Conservation (phyloP, 306 rosid genomes). For the Quillaja saponaria region DNA sequence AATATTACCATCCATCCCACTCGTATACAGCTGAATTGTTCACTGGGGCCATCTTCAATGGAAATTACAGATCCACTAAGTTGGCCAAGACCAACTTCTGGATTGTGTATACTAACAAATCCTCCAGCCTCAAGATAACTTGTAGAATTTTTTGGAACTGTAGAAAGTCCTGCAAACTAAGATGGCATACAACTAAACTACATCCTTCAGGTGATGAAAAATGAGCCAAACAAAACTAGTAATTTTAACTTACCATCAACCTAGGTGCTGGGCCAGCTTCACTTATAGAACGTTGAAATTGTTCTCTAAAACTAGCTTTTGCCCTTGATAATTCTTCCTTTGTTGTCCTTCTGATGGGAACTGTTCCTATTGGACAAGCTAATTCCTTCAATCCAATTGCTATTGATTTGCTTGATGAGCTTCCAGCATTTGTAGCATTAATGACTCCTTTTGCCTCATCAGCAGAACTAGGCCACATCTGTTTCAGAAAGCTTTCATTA, state of each 20-base stretch:
- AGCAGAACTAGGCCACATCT: constrained; percentile 5
- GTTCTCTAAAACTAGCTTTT: neutral
- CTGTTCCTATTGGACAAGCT: constrained; percentile 18
- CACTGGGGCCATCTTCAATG: neutral
- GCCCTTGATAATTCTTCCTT: constrained; percentile 1
- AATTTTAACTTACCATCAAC: no score
- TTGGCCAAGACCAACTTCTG: neutral
- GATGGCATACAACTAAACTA: neutral
- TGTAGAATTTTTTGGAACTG: neutral
- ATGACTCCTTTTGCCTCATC: no score
- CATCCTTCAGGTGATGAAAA: no score
- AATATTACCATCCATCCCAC: constrained; percentile 27
- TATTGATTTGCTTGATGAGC: neutral
- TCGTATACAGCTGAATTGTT: neutral
- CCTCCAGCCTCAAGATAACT: neutral
- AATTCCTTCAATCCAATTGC: neutral
- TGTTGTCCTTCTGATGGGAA: constrained; percentile 21
- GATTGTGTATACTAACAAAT: constrained; percentile 17
- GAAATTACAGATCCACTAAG: constrained; percentile 3
- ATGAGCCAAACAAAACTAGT: no score
- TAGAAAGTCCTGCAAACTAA: constrained; percentile 17
- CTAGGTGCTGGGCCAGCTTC: no score
- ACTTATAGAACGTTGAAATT: no score
- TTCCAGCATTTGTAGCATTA: no score
- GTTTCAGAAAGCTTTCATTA: neutral